Base-by-base conservation (phyloP, 2,329 filamentous ascomycete genomes). In the Teratosphaeria gauchensis region DNA sequence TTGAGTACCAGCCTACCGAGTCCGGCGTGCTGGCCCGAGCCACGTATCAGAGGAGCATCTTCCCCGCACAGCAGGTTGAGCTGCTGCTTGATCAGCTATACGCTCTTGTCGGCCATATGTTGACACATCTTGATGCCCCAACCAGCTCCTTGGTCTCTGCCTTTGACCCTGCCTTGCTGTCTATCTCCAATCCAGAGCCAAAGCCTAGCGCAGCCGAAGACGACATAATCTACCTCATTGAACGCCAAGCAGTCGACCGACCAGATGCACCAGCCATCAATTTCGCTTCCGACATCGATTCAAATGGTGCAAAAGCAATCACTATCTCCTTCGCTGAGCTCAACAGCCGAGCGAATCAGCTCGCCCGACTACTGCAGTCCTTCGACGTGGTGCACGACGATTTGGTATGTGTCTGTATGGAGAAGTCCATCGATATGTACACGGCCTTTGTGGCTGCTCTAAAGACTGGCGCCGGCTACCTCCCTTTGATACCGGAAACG, bases 401-500 rank as follows among this genome's bases (percentile, higher is more conserved):
- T 16, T 74, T 89, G 9, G 77, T 95, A n/a, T 85, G 85, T 35
- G 82, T 95, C 52, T 78, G 87, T 53, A 86, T 95, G 82, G 83
- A 92, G 24, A 95, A 94, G 69, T 92, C 86, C 0, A 71, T 84
- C 1, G 72, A 84, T 30, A 74, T 95, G 0, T 95, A 95, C 67
- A 78, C 85, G 31, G 80, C 84, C 0, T 89, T 95, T 30, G 76
- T 96, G 32, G 90, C 84, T 1, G 81, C 86, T 24, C 72, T 90
- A 33, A 95, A 95, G 67, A 76, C 84, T 4, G 89, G 90, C 8
- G 86, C 85, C 66, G 89, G 85, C 7, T 94, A 95, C 67, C 74
- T 95, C n/a, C 90, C 90, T 0, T 77, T 95, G 3, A 79, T 89
- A 0, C 87, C 89, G 0, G 84, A 81, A n/a, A 88, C 86, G 0